A percentile compares a stretch with the other conserved stretches of the same genome.
Conservation (phyloP, 352 stramenopile species). For the Globisporangium camurandrum region DNA sequence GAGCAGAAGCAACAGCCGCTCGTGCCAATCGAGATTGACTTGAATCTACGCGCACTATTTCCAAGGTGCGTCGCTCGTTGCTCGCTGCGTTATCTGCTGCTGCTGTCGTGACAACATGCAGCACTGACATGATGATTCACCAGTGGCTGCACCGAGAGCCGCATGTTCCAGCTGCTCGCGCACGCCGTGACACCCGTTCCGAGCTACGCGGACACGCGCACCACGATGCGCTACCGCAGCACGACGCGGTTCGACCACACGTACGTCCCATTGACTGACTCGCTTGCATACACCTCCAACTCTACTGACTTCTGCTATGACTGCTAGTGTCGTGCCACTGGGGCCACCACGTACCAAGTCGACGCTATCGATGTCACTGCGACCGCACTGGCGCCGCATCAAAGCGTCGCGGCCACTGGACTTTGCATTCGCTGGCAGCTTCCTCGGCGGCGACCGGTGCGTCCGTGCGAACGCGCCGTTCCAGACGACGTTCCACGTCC, state of each 20-base stretch:
- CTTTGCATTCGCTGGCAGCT: constrained; percentile 42
- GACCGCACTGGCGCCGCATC: neutral
- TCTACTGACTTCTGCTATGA: too few relatives aligned
- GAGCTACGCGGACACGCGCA: constrained; percentile 44
- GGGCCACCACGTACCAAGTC: too few relatives aligned
- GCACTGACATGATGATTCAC: neutral
- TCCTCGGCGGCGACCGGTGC: constrained; percentile 52
- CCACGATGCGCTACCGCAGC: constrained; percentile 30
- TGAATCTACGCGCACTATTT: constrained; percentile 30
- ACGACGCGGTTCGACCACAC: constrained; percentile 38
- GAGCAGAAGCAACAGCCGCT: neutral
- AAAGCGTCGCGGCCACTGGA: constrained; percentile 13
- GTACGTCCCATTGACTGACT: too few relatives aligned
- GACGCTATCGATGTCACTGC: too few relatives aligned
- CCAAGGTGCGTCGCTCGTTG: constrained; percentile 24
- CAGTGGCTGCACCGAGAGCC: constrained; percentile 44
- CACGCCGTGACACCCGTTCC: constrained; percentile 59
- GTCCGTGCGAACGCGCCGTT: constrained; percentile 69
- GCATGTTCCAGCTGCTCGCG: constrained; percentile 65
- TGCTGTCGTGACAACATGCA: too few relatives aligned
- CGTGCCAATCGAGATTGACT: constrained; percentile 26
- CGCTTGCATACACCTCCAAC: too few relatives aligned
- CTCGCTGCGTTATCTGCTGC: too few relatives aligned
- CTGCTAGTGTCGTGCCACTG: constrained; percentile 25
- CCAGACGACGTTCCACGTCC: constrained; percentile 43